Conservation (phyloP, 2,329 filamentous ascomycete genomes). For the Dendrostoma leiphaemia region DNA sequence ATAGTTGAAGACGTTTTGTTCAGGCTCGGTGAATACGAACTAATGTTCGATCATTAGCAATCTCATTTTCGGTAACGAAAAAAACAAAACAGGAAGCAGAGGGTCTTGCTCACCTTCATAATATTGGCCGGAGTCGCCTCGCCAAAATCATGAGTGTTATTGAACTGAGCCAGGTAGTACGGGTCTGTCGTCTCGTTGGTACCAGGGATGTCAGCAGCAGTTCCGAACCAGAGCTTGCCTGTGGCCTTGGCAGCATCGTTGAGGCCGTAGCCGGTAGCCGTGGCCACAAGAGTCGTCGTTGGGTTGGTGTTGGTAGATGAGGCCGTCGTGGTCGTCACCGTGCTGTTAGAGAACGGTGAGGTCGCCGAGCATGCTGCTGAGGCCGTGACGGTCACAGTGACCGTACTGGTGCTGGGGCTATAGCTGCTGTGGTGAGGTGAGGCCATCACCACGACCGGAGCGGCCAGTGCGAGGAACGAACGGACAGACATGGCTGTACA, state of each 20-base stretch:
- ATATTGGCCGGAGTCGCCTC: constrained; percentile 3
- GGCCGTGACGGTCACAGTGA: not conserved
- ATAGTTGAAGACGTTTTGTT: constrained; percentile 58
- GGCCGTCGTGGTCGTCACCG: not conserved
- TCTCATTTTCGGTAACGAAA: not conserved
- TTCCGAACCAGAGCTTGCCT: constrained; percentile 5
- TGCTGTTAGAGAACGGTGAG: not conserved
- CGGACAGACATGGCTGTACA: not conserved
- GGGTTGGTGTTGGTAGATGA: not conserved
- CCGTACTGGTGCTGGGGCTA: not conserved
- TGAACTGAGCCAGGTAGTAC: constrained; percentile 1
- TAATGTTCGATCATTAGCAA: not conserved
- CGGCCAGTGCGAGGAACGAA: not conserved
- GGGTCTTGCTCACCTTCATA: constrained; percentile 1
- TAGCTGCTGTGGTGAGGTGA: not conserved
- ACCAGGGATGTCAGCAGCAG: constrained; percentile 1
- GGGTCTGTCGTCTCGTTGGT: not conserved
- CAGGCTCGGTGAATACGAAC: constrained; percentile 50
- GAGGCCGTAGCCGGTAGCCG: not conserved
- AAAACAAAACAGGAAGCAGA: not conserved
- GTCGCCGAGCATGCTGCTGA: not conserved
- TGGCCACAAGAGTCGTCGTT: not conserved
- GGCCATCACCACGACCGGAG: not conserved
- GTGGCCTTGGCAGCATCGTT: constrained; percentile 1
- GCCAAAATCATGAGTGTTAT: constrained; percentile 1